Conservation (phyloP, 192 early-diverging fungal species). For the Helicostylum pulchrum region DNA sequence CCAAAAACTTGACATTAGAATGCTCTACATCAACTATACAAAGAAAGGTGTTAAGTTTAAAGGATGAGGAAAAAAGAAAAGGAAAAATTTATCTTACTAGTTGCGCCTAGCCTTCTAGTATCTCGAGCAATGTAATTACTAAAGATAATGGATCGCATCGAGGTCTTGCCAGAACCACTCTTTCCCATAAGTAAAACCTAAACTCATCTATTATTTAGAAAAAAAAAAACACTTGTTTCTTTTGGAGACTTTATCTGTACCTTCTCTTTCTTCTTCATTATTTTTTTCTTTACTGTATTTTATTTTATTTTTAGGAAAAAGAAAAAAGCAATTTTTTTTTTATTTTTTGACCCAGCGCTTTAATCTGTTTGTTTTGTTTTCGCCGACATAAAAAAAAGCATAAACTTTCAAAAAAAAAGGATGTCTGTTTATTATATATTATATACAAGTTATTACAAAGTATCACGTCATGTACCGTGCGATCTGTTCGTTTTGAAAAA, state of each 20-base stretch:
- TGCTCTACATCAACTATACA: constrained; percentile 92
- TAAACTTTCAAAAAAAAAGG: no score
- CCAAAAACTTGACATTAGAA: constrained; percentile 91
- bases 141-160: constrained; percentile 98
- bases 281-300: neutral
- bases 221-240: neutral
- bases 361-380: no score
- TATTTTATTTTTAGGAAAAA: neutral
- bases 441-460: no score
- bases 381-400: no score
- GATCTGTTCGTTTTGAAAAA: no score
- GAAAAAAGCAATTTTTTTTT: no score
- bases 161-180: constrained; percentile 96
- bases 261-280: no score
- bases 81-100: constrained; percentile 55
- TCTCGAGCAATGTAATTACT: constrained; percentile 95
- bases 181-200: constrained; percentile 98
- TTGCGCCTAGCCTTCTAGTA: constrained; percentile 92
- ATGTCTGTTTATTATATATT: no score
- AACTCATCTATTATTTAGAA: neutral
- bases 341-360: no score
- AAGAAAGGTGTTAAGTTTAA: neutral
- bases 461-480: no score
- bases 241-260: neutral
- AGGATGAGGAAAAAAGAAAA: neutral